A percentile compares a stretch with the other conserved stretches of the same genome.
Conservation (phyloP, 192 early-diverging fungal genomes). For the Dispira parvispora region DNA sequence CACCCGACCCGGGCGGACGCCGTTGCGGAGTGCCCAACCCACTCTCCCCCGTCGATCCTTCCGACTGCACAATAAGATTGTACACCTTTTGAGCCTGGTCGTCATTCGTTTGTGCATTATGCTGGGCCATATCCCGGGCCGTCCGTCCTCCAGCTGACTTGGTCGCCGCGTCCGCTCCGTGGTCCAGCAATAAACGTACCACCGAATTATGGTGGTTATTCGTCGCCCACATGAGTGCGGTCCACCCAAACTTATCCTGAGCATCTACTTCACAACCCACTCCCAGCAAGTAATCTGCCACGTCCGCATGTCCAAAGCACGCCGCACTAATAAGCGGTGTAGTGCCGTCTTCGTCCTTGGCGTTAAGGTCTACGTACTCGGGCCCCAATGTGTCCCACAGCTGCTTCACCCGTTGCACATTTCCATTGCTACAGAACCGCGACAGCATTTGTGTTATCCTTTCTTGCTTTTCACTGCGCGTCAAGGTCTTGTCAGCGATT, state of each 20-base stretch:
- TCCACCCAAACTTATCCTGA: slow-evolving; percentile 79
- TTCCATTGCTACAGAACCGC: slow-evolving; percentile 55
- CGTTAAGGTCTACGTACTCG: slow-evolving; percentile 58
- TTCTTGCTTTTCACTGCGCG: slow-evolving; percentile 31
- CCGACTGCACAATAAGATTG: background rate
- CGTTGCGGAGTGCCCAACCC: background rate
- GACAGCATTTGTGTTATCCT: slow-evolving; percentile 47
- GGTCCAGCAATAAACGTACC: slow-evolving; percentile 54
- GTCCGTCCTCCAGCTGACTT: slow-evolving; percentile 55
- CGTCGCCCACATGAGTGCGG: slow-evolving; percentile 80
- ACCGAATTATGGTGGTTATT: slow-evolving; percentile 60
- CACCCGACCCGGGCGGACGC: background rate
- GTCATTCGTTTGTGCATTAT: background rate
- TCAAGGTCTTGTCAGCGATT: slow-evolving; percentile 6
- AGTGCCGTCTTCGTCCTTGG: slow-evolving; percentile 69
- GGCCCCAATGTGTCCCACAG: slow-evolving; percentile 34
- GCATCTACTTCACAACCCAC: slow-evolving; percentile 58
- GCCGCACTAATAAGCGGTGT: slow-evolving; percentile 77
- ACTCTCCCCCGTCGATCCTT: background rate
- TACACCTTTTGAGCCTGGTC: slow-evolving; percentile 3
- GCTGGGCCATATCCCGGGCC: slow-evolving; percentile 50
- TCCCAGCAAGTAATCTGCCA: slow-evolving; percentile 49
- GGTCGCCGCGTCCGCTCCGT: slow-evolving; percentile 52
- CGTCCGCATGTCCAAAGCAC: slow-evolving; percentile 66
- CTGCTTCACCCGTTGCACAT: slow-evolving; percentile 39